Conservation (phyloP, 257 asterid genomes). For the Nicotiana attenuata region DNA sequence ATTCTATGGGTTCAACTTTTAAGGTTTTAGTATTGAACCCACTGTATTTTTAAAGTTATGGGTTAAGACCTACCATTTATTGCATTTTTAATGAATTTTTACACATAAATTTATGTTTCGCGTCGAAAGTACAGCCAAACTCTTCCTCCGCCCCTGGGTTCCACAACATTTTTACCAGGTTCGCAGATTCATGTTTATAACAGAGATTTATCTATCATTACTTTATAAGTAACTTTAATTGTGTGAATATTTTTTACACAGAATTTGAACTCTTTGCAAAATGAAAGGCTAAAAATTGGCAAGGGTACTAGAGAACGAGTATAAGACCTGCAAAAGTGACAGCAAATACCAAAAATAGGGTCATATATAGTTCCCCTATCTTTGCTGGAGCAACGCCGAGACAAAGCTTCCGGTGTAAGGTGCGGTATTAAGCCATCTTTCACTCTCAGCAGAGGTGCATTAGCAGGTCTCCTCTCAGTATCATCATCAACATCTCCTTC, state of each 20-base stretch:
- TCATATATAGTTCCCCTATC: constrained; percentile 69
- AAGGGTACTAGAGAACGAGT: not conserved
- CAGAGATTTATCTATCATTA: too few relatives aligned
- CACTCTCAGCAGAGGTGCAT: constrained; percentile 22
- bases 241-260: not conserved
- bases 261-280: not conserved
- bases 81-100: too few relatives aligned
- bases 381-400: constrained; percentile 49
- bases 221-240: not conserved
- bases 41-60: too few relatives aligned
- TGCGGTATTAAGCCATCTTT: constrained; percentile 19
- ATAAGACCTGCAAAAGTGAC: constrained; percentile 86
- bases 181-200: not conserved
- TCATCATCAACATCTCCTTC: constrained; percentile 26
- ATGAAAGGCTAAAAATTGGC: not conserved
- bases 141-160: too few relatives aligned
- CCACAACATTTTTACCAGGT: not conserved
- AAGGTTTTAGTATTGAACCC: too few relatives aligned
- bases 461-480: constrained; percentile 17
- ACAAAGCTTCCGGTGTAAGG: constrained; percentile 44
- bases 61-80: too few relatives aligned
- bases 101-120: too few relatives aligned
- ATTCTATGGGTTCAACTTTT: too few relatives aligned
- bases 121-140: too few relatives aligned
- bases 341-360: constrained; percentile 68